phyloP scores from a whole-genome alignment of 1,139 yeast species.

The Barnettozyma hawaiiensis region DNA sequence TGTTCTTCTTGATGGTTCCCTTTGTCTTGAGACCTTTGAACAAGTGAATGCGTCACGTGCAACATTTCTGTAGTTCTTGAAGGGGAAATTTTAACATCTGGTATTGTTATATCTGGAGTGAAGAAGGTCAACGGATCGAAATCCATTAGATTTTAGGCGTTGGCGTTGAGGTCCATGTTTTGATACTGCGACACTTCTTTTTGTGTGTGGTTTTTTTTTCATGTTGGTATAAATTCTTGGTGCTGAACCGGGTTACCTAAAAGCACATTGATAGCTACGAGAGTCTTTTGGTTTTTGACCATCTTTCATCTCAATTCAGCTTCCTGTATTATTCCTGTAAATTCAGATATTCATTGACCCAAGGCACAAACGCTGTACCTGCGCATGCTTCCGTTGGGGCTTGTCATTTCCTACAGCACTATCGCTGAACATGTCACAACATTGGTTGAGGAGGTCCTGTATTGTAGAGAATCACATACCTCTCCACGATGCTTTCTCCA shows the following conservation, averaged over 20 bases:
- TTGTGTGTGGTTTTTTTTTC: not conserved
- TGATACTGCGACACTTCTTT: not conserved
- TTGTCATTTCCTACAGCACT: not conserved
- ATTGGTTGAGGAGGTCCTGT: slow-evolving; percentile 4
- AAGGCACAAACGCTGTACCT: not conserved
- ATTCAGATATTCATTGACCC: not conserved
- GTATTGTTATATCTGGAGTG: slow-evolving; percentile 18
- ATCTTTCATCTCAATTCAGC: no score
- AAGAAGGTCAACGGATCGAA: slow-evolving; percentile 34
- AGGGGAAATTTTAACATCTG: not conserved
- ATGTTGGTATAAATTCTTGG: no score
- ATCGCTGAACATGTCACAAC: not conserved
- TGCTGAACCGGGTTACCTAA: no score
- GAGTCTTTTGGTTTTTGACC: no score
- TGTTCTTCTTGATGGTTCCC: not conserved
- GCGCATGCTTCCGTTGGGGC: not conserved
- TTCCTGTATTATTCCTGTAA: no score
- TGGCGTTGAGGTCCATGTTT: not conserved
- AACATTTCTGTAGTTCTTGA: not conserved
- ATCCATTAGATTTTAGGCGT: slow-evolving; percentile 1
- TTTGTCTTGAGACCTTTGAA: not conserved
- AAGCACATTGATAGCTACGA: no score
- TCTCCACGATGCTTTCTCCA: slow-evolving; percentile 58
- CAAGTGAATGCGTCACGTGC: not conserved
- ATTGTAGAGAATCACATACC: slow-evolving; percentile 34